These are phyloP conservation scores for Marchantia polymorpha DNA, from an alignment of 225 moss, liverwort and hornwort species.

Conservation along the genomic window DNA sequence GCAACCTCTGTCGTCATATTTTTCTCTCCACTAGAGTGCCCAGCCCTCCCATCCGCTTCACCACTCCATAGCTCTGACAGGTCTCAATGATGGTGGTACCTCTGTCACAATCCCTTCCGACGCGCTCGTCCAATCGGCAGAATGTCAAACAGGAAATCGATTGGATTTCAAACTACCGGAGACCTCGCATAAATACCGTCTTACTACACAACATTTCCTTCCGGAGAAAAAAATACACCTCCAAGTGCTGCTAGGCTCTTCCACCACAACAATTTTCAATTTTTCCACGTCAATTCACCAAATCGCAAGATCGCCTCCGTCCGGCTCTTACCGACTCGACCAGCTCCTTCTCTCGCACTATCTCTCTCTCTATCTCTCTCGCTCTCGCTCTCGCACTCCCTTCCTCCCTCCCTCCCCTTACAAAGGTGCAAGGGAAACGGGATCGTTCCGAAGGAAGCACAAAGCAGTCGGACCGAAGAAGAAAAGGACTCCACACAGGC, in stretches of 20 bases:
- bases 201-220: constrained; percentile 17
- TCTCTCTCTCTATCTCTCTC: neutral
- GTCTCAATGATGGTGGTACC: constrained; percentile 26
- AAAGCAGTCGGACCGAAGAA: neutral
- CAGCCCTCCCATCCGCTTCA: constrained; percentile 25
- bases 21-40: constrained; percentile 16
- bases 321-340: neutral
- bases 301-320: neutral
- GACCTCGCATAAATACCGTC: constrained; percentile 2
- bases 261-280: neutral
- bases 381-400: neutral
- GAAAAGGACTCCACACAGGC: neutral
- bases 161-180: neutral
- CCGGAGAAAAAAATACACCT: neutral
- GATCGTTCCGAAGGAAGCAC: neutral
- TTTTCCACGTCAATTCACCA: constrained; percentile 19
- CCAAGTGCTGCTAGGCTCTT: neutral
- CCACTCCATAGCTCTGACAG: constrained; percentile 22
- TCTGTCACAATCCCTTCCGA: constrained; percentile 13
- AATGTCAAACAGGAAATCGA: neutral
- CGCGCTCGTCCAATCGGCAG: neutral
- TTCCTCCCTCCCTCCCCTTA: neutral
- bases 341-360: neutral
- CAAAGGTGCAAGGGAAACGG: neutral
- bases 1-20: constrained; percentile 22